Evolutionary conservation across 352 stramenopile species (phyloP).

Genomic region (Phytophthora citricola): DNA sequence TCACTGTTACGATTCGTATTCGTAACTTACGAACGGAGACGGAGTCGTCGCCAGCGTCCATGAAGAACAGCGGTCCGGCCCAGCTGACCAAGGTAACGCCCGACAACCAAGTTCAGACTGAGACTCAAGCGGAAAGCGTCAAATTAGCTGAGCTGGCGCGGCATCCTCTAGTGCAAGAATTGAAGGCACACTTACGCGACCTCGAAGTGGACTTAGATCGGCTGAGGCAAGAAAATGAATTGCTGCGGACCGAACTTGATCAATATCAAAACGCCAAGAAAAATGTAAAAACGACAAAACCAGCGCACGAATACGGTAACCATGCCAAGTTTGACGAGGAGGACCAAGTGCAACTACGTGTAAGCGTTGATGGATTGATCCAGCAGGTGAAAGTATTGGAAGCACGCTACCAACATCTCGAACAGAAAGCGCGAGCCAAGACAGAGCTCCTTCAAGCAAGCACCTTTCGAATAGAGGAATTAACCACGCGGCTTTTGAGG

Average conservation of each 20-base stretch:
- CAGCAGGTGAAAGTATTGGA: conserved; percentile 65
- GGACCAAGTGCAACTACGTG: conserved; percentile 41
- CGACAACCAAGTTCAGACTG: neutral
- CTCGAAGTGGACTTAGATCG: conserved; percentile 58
- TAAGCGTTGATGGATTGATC: conserved; percentile 37
- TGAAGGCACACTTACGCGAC: conserved; percentile 49
- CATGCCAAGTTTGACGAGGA: neutral
- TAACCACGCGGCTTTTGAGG: conserved; percentile 53
- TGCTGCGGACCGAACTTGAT: conserved; percentile 46
- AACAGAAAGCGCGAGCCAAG: conserved; percentile 48
- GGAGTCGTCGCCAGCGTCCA: neutral
- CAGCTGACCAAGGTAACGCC: neutral
- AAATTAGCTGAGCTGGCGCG: conserved; percentile 7
- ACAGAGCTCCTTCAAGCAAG: conserved; percentile 49
- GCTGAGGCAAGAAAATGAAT: conserved; percentile 60
- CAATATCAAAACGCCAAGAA: conserved; percentile 9
- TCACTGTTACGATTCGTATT: no score
- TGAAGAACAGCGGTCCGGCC: no score
- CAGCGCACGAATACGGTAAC: neutral
- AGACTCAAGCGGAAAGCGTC: neutral
- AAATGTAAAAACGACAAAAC: neutral
- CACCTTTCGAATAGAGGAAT: conserved; percentile 41
- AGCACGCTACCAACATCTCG: conserved; percentile 53
- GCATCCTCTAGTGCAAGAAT: conserved; percentile 38
- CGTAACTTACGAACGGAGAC: no score